phyloP scores from a whole-genome alignment of 257 asterid species.

The Solanum virginianum region DNA sequence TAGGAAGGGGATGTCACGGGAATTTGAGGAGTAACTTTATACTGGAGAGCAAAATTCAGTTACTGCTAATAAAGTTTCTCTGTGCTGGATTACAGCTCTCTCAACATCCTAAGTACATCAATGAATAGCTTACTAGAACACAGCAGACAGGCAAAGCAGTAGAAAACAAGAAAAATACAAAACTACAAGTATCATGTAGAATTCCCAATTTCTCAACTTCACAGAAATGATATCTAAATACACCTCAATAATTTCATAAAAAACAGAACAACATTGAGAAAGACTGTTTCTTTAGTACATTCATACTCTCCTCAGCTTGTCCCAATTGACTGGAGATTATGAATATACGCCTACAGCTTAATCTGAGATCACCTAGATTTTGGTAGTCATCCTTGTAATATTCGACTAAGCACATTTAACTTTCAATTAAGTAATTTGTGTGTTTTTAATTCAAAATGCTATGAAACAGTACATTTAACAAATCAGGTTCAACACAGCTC shows the following conservation, averaged over 20 bases:
- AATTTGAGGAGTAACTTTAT: neutral
- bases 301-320: neutral
- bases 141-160: neutral
- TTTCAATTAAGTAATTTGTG: too few species aligned
- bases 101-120: neutral
- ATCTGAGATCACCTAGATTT: neutral
- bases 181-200: neutral
- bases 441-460: neutral
- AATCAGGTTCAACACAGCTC: neutral
- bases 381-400: neutral
- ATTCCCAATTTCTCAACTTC: neutral
- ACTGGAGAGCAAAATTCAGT: neutral
- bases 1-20: neutral
- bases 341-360: neutral
- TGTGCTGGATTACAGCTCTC: neutral
- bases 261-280: neutral
- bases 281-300: neutral
- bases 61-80: neutral
- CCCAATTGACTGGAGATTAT: neutral
- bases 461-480: neutral
- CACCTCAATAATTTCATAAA: neutral
- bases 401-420: neutral
- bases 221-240: neutral
- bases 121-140: neutral
- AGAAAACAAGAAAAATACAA: neutral